These are phyloP conservation scores for Fusarium sp. DNA, from an alignment of 2,329 filamentous ascomycete species.

Conservation along the genomic window DNA sequence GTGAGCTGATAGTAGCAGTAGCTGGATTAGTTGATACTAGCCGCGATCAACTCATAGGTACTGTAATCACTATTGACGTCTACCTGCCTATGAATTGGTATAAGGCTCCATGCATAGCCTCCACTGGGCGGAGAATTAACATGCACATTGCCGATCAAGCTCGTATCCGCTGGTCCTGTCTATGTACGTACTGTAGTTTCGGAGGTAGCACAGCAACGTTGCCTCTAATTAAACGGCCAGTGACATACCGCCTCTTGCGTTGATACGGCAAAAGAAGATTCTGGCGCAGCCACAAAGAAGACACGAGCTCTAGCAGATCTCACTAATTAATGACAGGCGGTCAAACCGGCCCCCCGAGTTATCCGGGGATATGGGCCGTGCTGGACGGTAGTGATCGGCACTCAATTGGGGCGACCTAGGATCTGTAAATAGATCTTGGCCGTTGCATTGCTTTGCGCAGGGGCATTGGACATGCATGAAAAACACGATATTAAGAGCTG, in stretches of 20 bases:
- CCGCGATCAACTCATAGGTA: conserved; percentile 9
- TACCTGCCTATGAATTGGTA: not conserved
- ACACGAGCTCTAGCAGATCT: not conserved
- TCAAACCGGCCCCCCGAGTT: conserved; percentile 13
- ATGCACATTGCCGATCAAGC: conserved; percentile 15
- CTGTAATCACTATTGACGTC: not conserved
- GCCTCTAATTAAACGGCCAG: conserved; percentile 2
- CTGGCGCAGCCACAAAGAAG: conserved; percentile 13
- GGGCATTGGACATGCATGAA: conserved; percentile 5
- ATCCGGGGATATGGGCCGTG: conserved; percentile 11
- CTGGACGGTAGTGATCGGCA: conserved; percentile 18
- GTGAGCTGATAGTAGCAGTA: conserved; percentile 6
- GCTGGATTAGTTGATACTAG: not conserved
- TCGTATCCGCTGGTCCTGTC: conserved; percentile 3
- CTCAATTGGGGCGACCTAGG: conserved; percentile 21
- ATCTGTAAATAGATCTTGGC: conserved; percentile 29
- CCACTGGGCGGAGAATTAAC: conserved; percentile 2
- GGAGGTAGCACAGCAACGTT: conserved; percentile 23
- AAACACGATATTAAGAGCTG: not conserved
- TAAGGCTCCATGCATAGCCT: not conserved
- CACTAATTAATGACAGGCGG: not conserved
- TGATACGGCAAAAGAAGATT: conserved; percentile 19
- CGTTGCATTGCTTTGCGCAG: not conserved
- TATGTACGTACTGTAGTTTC: not conserved
- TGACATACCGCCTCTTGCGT: not conserved